Conservation (phyloP, 73 alveolate genomes). For the Tetrahymena elliotti region DNA sequence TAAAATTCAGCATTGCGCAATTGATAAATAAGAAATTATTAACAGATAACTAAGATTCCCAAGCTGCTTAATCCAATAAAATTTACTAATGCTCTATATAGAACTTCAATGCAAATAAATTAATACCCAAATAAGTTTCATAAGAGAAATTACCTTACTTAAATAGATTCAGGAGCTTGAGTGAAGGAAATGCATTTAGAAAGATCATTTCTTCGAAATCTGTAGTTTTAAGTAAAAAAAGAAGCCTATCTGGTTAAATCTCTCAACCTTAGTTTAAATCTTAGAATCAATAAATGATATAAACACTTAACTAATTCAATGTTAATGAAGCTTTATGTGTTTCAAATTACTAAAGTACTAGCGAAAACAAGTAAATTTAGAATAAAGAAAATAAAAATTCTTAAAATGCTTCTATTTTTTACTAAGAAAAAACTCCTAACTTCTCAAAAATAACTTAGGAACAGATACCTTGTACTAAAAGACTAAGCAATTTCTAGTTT, state of each 20-base stretch:
- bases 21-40: neutral
- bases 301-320: neutral
- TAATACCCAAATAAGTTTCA: neutral
- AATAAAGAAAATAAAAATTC: neutral
- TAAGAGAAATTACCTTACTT: neutral
- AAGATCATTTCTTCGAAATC: neutral
- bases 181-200: neutral
- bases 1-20: neutral
- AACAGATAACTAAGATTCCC: neutral
- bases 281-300: neutral
- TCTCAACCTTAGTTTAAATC: neutral
- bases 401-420: neutral
- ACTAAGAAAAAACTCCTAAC: neutral
- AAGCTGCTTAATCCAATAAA: neutral
- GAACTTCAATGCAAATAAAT: neutral
- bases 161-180: neutral
- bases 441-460: neutral
- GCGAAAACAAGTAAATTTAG: neutral
- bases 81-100: neutral
- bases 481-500: neutral
- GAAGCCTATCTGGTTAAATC: neutral
- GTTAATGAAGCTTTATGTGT: neutral
- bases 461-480: neutral
- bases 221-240: neutral
- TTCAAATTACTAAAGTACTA: neutral